Conservation (phyloP, 768 basidiomycete genomes). For the Pisolithus albus region DNA sequence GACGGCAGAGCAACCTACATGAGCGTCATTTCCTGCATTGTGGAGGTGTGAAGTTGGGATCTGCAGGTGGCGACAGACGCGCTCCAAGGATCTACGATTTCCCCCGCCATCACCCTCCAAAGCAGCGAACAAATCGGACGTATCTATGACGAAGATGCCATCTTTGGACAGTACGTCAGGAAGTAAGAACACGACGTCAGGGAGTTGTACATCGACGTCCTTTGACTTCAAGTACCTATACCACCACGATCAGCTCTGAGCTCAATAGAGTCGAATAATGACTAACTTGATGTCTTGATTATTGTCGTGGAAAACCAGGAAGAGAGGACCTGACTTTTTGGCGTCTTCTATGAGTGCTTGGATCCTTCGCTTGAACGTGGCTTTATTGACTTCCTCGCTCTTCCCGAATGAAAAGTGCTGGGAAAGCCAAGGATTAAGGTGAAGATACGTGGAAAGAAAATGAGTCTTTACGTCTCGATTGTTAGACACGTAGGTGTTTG, state of each 20-base stretch:
- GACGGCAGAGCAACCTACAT: conserved; percentile 40
- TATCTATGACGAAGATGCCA: conserved; percentile 65
- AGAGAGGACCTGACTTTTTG: conserved; percentile 49
- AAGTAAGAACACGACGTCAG: conserved; percentile 45
- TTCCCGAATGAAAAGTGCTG: conserved; percentile 65
- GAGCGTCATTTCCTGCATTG: conserved; percentile 85
- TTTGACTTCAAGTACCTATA: conserved; percentile 48
- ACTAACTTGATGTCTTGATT: conserved; percentile 69
- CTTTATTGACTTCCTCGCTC: conserved; percentile 47
- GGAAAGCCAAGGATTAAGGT: not conserved
- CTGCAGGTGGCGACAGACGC: conserved; percentile 57
- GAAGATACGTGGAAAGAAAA: not conserved
- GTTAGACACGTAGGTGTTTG: conserved; percentile 61
- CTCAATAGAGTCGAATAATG: not conserved
- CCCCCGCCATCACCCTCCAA: conserved; percentile 54
- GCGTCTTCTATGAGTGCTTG: conserved; percentile 37
- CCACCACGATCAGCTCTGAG: not conserved
- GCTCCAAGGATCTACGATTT: conserved; percentile 50
- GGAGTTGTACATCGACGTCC: conserved; percentile 45
- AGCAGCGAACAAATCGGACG: conserved; percentile 67
- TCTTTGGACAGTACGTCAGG: conserved; percentile 47
- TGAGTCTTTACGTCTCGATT: conserved; percentile 45
- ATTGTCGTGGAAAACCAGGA: conserved; percentile 76
- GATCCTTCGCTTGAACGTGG: conserved; percentile 47
- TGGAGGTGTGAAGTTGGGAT: conserved; percentile 53